Conservation (phyloP, 2,329 filamentous ascomycete genomes). For the Colletotrichum camelliae region DNA sequence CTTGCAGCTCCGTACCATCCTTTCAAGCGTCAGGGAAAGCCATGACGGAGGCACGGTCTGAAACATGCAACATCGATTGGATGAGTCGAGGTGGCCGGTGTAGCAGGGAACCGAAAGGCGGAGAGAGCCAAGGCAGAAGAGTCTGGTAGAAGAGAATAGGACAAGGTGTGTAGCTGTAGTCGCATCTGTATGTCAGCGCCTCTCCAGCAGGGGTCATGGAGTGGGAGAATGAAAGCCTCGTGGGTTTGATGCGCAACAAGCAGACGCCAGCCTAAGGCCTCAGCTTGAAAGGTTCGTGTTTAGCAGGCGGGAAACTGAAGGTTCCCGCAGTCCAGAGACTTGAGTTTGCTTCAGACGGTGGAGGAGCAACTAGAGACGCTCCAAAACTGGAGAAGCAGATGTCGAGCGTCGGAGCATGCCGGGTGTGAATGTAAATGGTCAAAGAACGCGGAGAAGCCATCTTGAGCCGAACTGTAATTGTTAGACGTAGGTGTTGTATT, state of each 20-base stretch:
- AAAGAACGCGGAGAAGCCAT: not conserved
- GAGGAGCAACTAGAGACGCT: slow-evolving; percentile 5
- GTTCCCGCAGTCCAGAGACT: not conserved
- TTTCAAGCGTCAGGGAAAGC: not conserved
- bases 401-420: slow-evolving; percentile 4
- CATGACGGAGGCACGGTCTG: slow-evolving; percentile 2
- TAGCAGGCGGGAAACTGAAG: not conserved
- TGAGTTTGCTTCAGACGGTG: slow-evolving; percentile 16
- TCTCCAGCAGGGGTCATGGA: not conserved
- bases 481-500: not conserved
- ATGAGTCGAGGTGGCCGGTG: not conserved
- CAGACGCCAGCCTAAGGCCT: not conserved
- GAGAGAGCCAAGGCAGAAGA: not conserved
- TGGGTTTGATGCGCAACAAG: slow-evolving; percentile 12
- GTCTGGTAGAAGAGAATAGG: not conserved
- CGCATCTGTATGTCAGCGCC: not conserved
- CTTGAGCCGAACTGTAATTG: not conserved
- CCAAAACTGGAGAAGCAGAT: not conserved
- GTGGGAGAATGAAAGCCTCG: not conserved
- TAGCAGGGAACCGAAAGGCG: not conserved
- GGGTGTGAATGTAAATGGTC: slow-evolving; percentile 1
- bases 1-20: not conserved
- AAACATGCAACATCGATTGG: slow-evolving; percentile 14
- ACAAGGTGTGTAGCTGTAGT: not conserved
- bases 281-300: not conserved